Base-by-base conservation (phyloP, 2,329 filamentous ascomycete species). In the Moelleriella libera region DNA sequence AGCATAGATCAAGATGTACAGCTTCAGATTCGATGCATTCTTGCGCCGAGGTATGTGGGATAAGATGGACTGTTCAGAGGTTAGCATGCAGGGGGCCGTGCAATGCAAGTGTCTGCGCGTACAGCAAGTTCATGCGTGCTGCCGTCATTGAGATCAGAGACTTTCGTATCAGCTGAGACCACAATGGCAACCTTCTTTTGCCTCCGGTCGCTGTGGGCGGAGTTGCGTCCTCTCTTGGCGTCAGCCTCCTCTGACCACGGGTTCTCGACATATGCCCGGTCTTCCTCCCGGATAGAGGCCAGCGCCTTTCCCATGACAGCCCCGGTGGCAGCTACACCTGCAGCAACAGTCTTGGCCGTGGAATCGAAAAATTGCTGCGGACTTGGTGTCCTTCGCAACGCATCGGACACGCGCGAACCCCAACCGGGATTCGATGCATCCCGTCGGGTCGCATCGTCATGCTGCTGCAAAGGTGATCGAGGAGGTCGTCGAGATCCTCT, bases 221-320 rank as follows among this genome's bases (percentile, higher is more conserved):
- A 49, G 49, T 60, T 54, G 47, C 68, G 69, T 47, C 73, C 68
- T 55, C 69, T 69, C 58, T 83, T 79, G 45, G 83, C 75, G 56
- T 86, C 83, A 28, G 83, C 86, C 67, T 96, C 89, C 63, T 96
- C 88, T 11, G 84, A 88, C 90, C 90, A 96, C 46, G 87, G 81
- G 61, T 87, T 85, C 63, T 96, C 90, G 53, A 80, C 82, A 62
- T 84, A 92, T 46, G 83, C 83, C 60, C 80, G 82, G 59, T 89
- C 85, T 60, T 94, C 88, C 61, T 95, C 86, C 48, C 85, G 77
- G 54, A 94, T 92, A 12, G 85, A 82, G 47, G 83, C 83, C 54
- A 96, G 70, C 30, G 88, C 88, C 51, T 83, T 88, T 41, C 88
- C 88, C 51, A 94, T 79, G 44, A 78, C 86, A 14, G 85, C 85